Percentiles rank a stretch among this genome's conserved stretches.
These are phyloP conservation scores for Leonotis leonurus DNA, from an alignment of 257 asterid genomes.

Conservation along the genomic window DNA sequence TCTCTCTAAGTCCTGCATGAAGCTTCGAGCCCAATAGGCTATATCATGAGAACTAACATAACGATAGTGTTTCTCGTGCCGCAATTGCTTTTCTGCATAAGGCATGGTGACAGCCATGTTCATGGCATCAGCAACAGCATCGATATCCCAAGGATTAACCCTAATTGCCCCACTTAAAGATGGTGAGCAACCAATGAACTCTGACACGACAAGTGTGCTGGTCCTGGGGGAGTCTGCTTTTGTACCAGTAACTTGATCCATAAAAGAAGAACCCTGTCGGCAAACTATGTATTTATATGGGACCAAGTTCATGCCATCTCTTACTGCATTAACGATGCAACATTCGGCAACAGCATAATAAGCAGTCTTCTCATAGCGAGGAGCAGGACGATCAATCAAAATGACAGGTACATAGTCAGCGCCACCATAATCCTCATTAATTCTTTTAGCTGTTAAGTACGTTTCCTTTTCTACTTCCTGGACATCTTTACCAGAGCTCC, in stretches of 20 bases:
- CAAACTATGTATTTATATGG: constrained; percentile 82
- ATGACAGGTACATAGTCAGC: constrained; percentile 57
- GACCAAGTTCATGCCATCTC: constrained; percentile 95
- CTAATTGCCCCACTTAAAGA: constrained; percentile 88
- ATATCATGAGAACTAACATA: constrained; percentile 84
- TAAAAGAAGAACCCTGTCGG: constrained; percentile 64
- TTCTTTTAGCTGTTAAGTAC: constrained; percentile 53
- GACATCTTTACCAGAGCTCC: constrained; percentile 88
- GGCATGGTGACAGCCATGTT: constrained; percentile 51
- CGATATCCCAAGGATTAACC: constrained; percentile 92
- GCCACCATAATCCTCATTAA: constrained; percentile 49
- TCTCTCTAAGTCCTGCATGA: constrained; percentile 76
- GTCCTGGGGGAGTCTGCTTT: constrained; percentile 45
- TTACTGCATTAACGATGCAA: constrained; percentile 87
- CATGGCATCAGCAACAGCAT: constrained; percentile 84
- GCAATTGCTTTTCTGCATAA: constrained; percentile 60
- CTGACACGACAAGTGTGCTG: constrained; percentile 85
- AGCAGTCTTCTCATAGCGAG: constrained; percentile 79
- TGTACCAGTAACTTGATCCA: constrained; percentile 44
- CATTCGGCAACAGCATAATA: constrained; percentile 88
- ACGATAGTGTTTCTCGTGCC: constrained; percentile 87
- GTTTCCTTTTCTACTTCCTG: constrained; percentile 78
- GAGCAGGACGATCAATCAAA: constrained; percentile 68
- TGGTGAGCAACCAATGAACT: constrained; percentile 91
- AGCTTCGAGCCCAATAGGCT: constrained; percentile 89